Percentiles rank a stretch among this genome's conserved stretches.
Conservation (phyloP, 768 basidiomycete species). For the Tricholoma bakamatsutake region DNA sequence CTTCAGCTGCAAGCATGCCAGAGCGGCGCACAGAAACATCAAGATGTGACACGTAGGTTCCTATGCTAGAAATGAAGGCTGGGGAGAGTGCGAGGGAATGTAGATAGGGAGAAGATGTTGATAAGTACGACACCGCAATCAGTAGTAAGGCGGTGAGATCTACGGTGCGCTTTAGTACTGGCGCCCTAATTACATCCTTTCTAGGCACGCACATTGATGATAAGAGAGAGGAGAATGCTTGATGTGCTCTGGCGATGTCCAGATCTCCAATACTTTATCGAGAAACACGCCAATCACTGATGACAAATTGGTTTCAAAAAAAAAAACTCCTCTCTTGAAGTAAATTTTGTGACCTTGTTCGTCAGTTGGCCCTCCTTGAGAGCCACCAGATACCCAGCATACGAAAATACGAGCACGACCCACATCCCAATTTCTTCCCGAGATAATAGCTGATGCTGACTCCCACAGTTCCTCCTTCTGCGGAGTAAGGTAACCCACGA, state of each 20-base stretch:
- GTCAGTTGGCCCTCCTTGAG: constrained; percentile 21
- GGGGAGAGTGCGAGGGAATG: constrained; percentile 46
- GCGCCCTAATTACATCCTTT: neutral
- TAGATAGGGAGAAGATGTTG: constrained; percentile 40
- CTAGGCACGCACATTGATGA: constrained; percentile 60
- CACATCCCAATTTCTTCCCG: constrained; percentile 56
- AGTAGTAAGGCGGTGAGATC: constrained; percentile 73
- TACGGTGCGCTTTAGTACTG: constrained; percentile 22
- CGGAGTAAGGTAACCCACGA: constrained; percentile 48
- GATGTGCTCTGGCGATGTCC: constrained; percentile 76
- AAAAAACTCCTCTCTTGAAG: neutral
- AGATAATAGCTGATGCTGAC: constrained; percentile 37
- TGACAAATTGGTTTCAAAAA: neutral
- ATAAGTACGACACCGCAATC: constrained; percentile 55
- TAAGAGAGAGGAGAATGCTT: constrained; percentile 69
- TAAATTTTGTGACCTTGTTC: constrained; percentile 19
- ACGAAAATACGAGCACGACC: constrained; percentile 57
- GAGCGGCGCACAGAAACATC: constrained; percentile 74
- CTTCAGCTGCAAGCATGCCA: constrained; percentile 91
- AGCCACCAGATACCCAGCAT: constrained; percentile 57
- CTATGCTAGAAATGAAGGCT: constrained; percentile 61
- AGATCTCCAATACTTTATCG: constrained; percentile 47
- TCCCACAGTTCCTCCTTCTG: constrained; percentile 49
- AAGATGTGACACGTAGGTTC: constrained; percentile 71
- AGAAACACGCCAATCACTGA: constrained; percentile 46